Percentiles rank a stretch among this genome's conserved stretches.
Evolutionary conservation across 495 filamentous ascomycete species (phyloP).

Genomic region (Penicillium ochrochloron): DNA sequence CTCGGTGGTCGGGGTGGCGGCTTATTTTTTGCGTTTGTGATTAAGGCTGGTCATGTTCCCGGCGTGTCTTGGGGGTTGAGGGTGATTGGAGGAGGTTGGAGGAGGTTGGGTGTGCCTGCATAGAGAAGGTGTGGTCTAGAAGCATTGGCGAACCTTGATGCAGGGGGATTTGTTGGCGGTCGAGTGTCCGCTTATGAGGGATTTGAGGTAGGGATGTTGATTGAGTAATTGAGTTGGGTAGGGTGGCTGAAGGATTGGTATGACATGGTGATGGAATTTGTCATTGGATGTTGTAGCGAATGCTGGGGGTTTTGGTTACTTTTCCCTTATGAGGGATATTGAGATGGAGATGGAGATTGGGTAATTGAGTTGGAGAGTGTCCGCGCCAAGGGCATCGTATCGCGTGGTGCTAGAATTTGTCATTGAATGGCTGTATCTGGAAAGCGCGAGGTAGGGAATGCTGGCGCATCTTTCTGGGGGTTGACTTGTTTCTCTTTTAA

Average conservation of each 20-base stretch:
- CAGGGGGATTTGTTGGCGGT: neutral
- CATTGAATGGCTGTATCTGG: neutral
- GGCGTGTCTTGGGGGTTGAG: neutral
- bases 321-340: neutral
- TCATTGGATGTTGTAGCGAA: neutral
- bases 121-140: neutral
- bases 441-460: neutral
- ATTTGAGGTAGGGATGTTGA: neutral
- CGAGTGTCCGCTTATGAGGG: neutral
- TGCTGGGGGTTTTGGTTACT: neutral
- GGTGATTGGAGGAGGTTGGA: conserved; percentile 13
- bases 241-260: neutral
- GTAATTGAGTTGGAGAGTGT: neutral
- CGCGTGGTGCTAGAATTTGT: neutral
- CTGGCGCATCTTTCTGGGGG: neutral
- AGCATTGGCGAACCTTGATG: conserved; percentile 8
- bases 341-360: neutral
- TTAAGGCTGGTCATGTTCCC: neutral
- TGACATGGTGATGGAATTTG: neutral
- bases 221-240: neutral
- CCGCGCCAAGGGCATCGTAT: neutral
- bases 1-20: neutral
- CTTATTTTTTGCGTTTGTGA: neutral
- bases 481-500: neutral
- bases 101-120: conserved; percentile 6